Conservation (phyloP, 2,329 filamentous ascomycete genomes). For the Cladosporium phlei region DNA sequence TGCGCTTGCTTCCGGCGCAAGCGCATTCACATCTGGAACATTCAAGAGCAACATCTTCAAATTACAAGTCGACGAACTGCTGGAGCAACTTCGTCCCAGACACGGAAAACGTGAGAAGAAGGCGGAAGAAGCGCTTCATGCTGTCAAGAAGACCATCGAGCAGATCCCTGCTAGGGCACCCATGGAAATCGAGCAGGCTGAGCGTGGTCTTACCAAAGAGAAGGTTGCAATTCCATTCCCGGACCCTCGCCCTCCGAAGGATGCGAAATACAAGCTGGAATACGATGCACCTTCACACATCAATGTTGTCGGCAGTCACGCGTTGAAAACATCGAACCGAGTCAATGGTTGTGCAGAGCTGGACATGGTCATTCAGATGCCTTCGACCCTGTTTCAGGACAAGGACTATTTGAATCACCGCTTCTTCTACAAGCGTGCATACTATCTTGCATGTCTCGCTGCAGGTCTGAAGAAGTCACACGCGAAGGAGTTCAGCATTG, state of each 20-base stretch:
- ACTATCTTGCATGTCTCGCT: slow-evolving; percentile 80
- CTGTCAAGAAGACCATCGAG: slow-evolving; percentile 55
- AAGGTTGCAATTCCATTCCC: slow-evolving; percentile 78
- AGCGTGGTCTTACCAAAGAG: slow-evolving; percentile 60
- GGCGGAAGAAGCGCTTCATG: slow-evolving; percentile 51
- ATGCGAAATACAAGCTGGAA: slow-evolving; percentile 75
- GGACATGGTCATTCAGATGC: slow-evolving; percentile 87
- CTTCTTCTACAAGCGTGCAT: slow-evolving; percentile 92
- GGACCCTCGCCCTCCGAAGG: slow-evolving; percentile 67
- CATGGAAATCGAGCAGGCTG: slow-evolving; percentile 59
- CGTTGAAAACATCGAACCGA: slow-evolving; percentile 68
- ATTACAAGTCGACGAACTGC: slow-evolving; percentile 60
- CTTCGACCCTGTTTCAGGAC: slow-evolving; percentile 71
- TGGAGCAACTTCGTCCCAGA: slow-evolving; percentile 53
- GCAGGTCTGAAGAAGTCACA: slow-evolving; percentile 60
- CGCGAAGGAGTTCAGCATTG: slow-evolving; percentile 53
- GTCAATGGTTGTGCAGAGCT: slow-evolving; percentile 45
- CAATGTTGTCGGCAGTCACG: slow-evolving; percentile 87
- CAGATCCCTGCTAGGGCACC: slow-evolving; percentile 48
- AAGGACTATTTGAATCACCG: slow-evolving; percentile 92
- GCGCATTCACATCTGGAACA: slow-evolving; percentile 39
- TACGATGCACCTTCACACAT: slow-evolving; percentile 71
- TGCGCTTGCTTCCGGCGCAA: slow-evolving; percentile 17
- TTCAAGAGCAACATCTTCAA: slow-evolving; percentile 66
- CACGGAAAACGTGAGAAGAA: slow-evolving; percentile 53